Base-by-base conservation (phyloP, 139 green algal species). In the Nannochloris sp. region DNA sequence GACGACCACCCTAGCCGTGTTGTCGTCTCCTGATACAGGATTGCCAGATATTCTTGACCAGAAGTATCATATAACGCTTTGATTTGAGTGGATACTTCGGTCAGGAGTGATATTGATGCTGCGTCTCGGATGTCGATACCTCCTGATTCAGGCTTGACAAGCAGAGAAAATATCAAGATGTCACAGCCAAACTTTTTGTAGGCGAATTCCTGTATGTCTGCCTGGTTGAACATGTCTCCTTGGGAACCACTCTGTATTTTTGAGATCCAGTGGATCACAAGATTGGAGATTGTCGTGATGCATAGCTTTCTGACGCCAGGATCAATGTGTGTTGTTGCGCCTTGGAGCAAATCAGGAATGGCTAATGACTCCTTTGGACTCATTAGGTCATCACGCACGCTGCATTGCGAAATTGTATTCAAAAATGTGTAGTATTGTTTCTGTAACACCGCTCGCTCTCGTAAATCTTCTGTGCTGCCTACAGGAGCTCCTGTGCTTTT, bases 401-500 rank as follows among this genome's bases (percentile, higher is more conserved):
- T 31, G 44, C 60, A 49, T 13, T 81, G 53, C 13, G 56, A 61
- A 33, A 70, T 63, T 29, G 20, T 17, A 9, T 69, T 58, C 17
- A 91, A 61, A 61, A 93, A 71, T n/a, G 49, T 31, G 70, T 89
- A 91, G 75, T 88, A 91, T 2, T 67, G 50, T 8, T 73, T 69
- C 81, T 95, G 88, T 17, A 95, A 67, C 62, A 90, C 85, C 1
- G 51, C 79, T 36, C 71, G 68, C 60, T 93, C 86, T 3, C 88
- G 75, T 20, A 67, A 48, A 26, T 91, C 88, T 56, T 95, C 88
- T 33, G 81, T 63, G 4, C 70, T 79, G 33, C 63, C 80, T 55
- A 61, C 40, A 26, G 56, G 17, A 13, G 50, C 59, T 4, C 29
- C 16, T 20, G 17, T 23, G n/a, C 46, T 53, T 53, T 23, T 20